phyloP scores from a whole-genome alignment of 2,329 filamentous ascomycete species.

The Tetracladium maxilliforme region DNA sequence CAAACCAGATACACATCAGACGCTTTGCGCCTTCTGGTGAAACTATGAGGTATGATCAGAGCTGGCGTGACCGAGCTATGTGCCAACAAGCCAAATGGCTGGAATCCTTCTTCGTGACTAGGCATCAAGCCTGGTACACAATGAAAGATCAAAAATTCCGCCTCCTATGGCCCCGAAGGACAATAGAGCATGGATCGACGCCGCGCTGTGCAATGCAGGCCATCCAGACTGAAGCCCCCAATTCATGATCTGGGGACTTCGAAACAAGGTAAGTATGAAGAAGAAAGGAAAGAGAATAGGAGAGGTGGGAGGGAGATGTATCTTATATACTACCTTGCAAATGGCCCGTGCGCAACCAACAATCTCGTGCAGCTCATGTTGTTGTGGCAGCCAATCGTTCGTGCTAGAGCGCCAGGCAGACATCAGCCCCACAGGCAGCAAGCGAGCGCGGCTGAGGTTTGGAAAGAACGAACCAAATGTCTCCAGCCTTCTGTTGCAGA shows the following conservation, averaged over 20 bases:
- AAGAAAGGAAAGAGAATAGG: constrained; percentile 18
- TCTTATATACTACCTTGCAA: constrained; percentile 11
- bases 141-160: constrained; percentile 33
- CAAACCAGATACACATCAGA: too few relatives aligned
- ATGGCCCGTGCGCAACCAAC: not conserved
- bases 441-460: too few relatives aligned
- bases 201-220: constrained; percentile 37
- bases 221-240: constrained; percentile 25
- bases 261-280: constrained; percentile 36
- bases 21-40: too few relatives aligned
- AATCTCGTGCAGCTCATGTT: not conserved
- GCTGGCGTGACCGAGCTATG: too few relatives aligned
- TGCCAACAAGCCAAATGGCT: constrained; percentile 23
- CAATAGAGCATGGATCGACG: constrained; percentile 28
- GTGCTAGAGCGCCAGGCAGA: too few relatives aligned
- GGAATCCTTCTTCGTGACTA: constrained; percentile 12
- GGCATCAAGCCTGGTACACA: too few relatives aligned
- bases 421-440: too few relatives aligned
- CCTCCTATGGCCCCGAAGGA: constrained; percentile 28
- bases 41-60: too few relatives aligned
- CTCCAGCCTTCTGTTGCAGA: too few relatives aligned
- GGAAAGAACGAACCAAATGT: too few relatives aligned
- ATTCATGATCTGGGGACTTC: constrained; percentile 28
- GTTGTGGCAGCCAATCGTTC: not conserved
- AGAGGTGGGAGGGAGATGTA: constrained; percentile 4